A percentile compares a stretch with the other conserved stretches of the same genome.
phyloP scores from a whole-genome alignment of 73 alveolate genomes.

The Blepharisma japonicum region DNA sequence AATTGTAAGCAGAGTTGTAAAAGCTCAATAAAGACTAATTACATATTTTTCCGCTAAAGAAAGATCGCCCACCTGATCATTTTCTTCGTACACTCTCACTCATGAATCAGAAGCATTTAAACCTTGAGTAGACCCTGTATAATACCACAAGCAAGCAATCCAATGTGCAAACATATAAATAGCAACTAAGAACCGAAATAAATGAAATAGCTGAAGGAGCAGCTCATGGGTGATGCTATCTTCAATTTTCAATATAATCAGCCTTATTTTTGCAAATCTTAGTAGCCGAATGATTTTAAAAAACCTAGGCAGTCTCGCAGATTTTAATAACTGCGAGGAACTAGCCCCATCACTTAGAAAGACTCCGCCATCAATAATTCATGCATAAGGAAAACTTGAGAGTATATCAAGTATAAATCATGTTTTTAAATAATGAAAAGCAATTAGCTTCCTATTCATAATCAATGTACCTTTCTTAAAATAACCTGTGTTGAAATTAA shows the following conservation, averaged over 20 bases:
- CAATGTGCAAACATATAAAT: conserved; percentile 81
- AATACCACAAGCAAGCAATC: conserved; percentile 80
- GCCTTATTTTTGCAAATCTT: conserved; percentile 41
- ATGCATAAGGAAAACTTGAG: conserved; percentile 63
- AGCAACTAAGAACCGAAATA: conserved; percentile 58
- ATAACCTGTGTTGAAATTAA: conserved; percentile 60
- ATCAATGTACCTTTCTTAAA: conserved; percentile 46
- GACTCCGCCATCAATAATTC: conserved; percentile 43
- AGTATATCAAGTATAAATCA: conserved; percentile 67
- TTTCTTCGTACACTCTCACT: too few relatives aligned
- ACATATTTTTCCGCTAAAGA: conserved; percentile 16
- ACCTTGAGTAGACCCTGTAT: conserved; percentile 39
- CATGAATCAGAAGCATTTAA: too few relatives aligned
- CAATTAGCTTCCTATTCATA: conserved; percentile 50
- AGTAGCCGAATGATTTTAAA: conserved; percentile 31
- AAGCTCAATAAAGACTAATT: conserved; percentile 24
- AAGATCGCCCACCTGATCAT: background rate
- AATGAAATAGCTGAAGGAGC: conserved; percentile 51
- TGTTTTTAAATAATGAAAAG: conserved; percentile 44
- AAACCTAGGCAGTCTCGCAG: conserved; percentile 30
- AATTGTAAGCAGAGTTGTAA: conserved; percentile 15
- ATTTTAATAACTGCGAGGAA: background rate
- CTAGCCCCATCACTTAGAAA: conserved; percentile 4
- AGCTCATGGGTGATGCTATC: conserved; percentile 64
- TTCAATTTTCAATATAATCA: conserved; percentile 58